Evolutionary conservation across 108 stramenopile genomes (phyloP).

Genomic region (Conticribra guillardii): DNA sequence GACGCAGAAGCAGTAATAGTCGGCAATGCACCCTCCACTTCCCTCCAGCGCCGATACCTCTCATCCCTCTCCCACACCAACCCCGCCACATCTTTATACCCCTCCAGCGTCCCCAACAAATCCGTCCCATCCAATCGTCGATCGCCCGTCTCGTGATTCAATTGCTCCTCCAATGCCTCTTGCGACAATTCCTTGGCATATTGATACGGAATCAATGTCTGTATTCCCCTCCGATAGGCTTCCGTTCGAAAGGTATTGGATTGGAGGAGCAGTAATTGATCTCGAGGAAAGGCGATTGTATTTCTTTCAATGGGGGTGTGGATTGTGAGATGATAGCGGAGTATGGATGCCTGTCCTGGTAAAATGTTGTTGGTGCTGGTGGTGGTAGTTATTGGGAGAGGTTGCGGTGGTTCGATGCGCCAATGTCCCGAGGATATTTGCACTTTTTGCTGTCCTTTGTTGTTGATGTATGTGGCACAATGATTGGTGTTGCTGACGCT

Average conservation of each 20-base stretch:
- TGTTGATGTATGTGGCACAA: conserved; percentile 53
- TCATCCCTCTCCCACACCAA: conserved; percentile 54
- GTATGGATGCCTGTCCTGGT: conserved; percentile 50
- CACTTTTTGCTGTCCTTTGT: conserved; percentile 59
- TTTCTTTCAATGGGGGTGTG: conserved; percentile 42
- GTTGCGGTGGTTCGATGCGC: conserved; percentile 53
- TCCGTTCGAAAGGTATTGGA: conserved; percentile 62
- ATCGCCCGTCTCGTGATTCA: conserved; percentile 73
- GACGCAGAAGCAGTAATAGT: too few relatives aligned
- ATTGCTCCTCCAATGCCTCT: conserved; percentile 43
- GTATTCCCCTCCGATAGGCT: conserved; percentile 45
- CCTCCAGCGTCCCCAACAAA: conserved; percentile 49
- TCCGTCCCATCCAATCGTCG: conserved; percentile 75
- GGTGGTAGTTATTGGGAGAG: conserved; percentile 52
- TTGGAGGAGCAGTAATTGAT: conserved; percentile 55
- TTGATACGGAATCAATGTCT: conserved; percentile 48
- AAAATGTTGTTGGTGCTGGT: conserved; percentile 38
- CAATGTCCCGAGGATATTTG: conserved; percentile 63
- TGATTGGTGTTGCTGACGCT: background rate
- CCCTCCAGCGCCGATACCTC: conserved; percentile 29
- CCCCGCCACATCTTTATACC: conserved; percentile 52
- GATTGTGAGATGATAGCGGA: conserved; percentile 58
- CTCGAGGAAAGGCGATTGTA: conserved; percentile 50
- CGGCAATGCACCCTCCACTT: conserved; percentile 49
- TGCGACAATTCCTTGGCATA: conserved; percentile 45